A percentile compares a stretch with the other conserved stretches of the same genome.
These are phyloP conservation scores for Solanum microdontum DNA, from an alignment of 257 asterid genomes.

Conservation along the genomic window DNA sequence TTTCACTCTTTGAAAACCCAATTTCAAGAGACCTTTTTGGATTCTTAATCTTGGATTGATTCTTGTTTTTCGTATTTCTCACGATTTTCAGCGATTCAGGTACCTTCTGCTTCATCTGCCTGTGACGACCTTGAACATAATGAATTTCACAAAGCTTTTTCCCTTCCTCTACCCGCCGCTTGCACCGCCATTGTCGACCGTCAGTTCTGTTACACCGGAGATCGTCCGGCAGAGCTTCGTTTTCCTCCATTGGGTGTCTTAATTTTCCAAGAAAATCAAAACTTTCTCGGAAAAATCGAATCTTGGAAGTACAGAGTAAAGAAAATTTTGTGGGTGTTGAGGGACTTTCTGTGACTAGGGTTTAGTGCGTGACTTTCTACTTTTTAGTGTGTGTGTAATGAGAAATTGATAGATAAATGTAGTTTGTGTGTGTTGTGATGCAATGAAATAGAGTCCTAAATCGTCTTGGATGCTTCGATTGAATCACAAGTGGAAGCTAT, in stretches of 20 bases:
- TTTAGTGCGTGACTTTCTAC: background rate
- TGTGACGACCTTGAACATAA: conserved; percentile 73
- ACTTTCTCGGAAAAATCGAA: background rate
- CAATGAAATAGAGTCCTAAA: conserved; percentile 8
- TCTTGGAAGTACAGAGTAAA: background rate
- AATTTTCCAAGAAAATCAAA: background rate
- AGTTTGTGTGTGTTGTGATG: background rate
- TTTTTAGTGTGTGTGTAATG: conserved; percentile 10
- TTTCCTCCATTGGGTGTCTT: conserved; percentile 12
- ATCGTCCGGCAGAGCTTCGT: conserved; percentile 68
- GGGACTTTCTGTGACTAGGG: background rate
- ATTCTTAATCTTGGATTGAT: conserved; percentile 15
- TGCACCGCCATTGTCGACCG: conserved; percentile 99
- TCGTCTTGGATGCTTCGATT: conserved; percentile 15
- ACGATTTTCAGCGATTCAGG: conserved; percentile 85
- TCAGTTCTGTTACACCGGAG: conserved; percentile 92
- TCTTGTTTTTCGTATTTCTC: conserved; percentile 39
- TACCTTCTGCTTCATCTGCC: conserved; percentile 69
- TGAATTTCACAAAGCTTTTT: conserved; percentile 86
- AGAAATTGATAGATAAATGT: conserved; percentile 2
- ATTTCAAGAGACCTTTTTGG: conserved; percentile 18
- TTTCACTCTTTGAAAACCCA: conserved; percentile 20
- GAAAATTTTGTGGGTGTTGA: background rate
- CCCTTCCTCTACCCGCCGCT: conserved; percentile 64
- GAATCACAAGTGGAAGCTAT: conserved; percentile 6